These are phyloP conservation scores for Curvularia eragrostidis DNA, from an alignment of 2,329 filamentous ascomycete species.

Conservation along the genomic window DNA sequence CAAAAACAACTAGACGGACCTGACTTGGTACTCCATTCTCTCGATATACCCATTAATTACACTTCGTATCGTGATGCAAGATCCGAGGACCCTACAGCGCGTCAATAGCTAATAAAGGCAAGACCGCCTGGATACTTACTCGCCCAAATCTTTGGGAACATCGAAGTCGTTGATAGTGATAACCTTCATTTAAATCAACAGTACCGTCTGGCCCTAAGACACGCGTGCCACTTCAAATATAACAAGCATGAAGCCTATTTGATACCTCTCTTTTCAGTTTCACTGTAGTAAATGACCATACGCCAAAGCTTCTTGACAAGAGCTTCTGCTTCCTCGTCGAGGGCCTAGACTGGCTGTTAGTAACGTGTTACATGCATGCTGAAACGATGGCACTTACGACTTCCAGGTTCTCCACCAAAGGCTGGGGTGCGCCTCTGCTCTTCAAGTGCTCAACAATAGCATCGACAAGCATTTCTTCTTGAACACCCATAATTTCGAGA, in stretches of 20 bases:
- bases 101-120: conserved; percentile 23
- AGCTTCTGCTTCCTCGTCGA: conserved; percentile 94
- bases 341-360: conserved; percentile 64
- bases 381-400: conserved; percentile 66
- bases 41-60: conserved; percentile 15
- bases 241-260: conserved; percentile 28
- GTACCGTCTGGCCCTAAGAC: neutral
- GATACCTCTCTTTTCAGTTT: conserved; percentile 88
- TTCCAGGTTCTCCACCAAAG: conserved; percentile 82
- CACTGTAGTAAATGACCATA: conserved; percentile 97
- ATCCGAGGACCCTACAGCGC: conserved; percentile 32
- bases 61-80: conserved; percentile 22
- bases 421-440: conserved; percentile 75
- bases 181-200: neutral
- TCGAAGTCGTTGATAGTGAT: neutral
- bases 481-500: conserved; percentile 92
- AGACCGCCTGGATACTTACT: conserved; percentile 24
- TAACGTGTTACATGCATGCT: conserved; percentile 13
- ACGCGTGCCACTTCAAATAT: neutral
- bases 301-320: conserved; percentile 97
- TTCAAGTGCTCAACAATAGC: conserved; percentile 87
- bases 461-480: conserved; percentile 94
- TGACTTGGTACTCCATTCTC: conserved; percentile 14
- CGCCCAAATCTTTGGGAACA: conserved; percentile 6
- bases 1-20: conserved; percentile 14